These are phyloP conservation scores for Colletotrichum spinosum DNA, from an alignment of 2,329 filamentous ascomycete species.

Conservation along the genomic window DNA sequence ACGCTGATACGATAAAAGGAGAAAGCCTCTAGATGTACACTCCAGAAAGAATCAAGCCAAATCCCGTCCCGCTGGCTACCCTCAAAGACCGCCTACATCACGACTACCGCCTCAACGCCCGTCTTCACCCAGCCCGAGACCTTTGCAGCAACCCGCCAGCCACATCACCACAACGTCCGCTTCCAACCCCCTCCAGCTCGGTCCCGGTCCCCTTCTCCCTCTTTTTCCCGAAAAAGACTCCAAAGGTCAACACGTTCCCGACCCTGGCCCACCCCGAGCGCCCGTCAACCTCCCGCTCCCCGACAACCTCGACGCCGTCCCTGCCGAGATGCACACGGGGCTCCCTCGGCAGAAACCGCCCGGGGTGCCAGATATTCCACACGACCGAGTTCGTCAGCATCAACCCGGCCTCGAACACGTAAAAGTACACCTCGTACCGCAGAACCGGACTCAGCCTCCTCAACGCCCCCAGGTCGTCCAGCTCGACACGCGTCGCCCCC, in stretches of 20 bases:
- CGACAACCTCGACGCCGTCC: slow-evolving; percentile 51
- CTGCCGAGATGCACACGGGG: slow-evolving; percentile 61
- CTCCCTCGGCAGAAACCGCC: slow-evolving; percentile 60
- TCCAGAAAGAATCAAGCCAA: too few species aligned
- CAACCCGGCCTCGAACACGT: slow-evolving; percentile 64
- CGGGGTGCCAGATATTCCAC: slow-evolving; percentile 63
- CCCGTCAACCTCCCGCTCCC: slow-evolving; percentile 5
- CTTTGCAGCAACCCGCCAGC: too few species aligned
- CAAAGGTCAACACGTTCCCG: slow-evolving; percentile 11
- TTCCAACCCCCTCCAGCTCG: too few species aligned
- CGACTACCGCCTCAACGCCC: too few species aligned
- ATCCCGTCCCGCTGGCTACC: too few species aligned
- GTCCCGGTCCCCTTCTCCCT: background rate
- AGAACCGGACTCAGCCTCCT: slow-evolving; percentile 56
- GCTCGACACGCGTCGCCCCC: slow-evolving; percentile 26
- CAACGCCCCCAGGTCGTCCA: slow-evolving; percentile 12
- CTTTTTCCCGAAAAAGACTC: background rate
- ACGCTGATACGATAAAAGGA: too few species aligned
- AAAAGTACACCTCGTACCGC: slow-evolving; percentile 69
- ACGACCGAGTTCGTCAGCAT: slow-evolving; percentile 64
- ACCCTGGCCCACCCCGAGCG: slow-evolving; percentile 9
- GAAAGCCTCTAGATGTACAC: too few species aligned
- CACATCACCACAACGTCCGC: too few species aligned
- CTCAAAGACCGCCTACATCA: too few species aligned
- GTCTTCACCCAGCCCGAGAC: too few species aligned